Evolutionary conservation across 78 protist genomes (phyloP).

Genomic region (Speleostelium caveatum): DNA sequence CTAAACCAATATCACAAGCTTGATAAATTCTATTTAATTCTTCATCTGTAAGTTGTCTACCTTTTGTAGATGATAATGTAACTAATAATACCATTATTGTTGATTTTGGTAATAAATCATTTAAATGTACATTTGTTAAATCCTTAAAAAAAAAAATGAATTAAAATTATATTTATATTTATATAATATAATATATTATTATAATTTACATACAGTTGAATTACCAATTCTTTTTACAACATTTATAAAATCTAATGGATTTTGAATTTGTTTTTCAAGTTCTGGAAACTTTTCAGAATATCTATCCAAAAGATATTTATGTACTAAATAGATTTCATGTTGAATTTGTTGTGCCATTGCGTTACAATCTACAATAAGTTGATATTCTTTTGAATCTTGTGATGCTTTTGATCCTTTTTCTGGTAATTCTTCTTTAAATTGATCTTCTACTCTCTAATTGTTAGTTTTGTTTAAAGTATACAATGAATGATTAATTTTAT

Average conservation of each 20-base stretch:
- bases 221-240: slow-evolving; percentile 79
- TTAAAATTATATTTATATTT: neutral
- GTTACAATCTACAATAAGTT: slow-evolving; percentile 85
- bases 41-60: slow-evolving; percentile 38
- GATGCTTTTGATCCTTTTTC: slow-evolving; percentile 31
- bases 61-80: slow-evolving; percentile 63
- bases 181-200: neutral
- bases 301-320: slow-evolving; percentile 78
- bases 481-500: neutral
- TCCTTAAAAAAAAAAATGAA: slow-evolving; percentile 30
- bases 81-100: slow-evolving; percentile 73
- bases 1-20: slow-evolving; percentile 82
- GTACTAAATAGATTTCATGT: slow-evolving; percentile 83
- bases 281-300: slow-evolving; percentile 89
- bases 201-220: slow-evolving; percentile 21
- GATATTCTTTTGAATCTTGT: slow-evolving; percentile 55
- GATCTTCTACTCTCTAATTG: too few species aligned
- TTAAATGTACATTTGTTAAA: slow-evolving; percentile 40
- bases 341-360: slow-evolving; percentile 77
- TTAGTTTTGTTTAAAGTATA: neutral
- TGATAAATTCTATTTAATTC: slow-evolving; percentile 30
- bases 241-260: slow-evolving; percentile 87
- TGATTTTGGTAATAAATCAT: slow-evolving; percentile 61
- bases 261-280: slow-evolving; percentile 77
- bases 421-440: slow-evolving; percentile 33